Evolutionary conservation across 1,284 basidiomycete genomes (phyloP).

Genomic region (Rhodotorula sp.): DNA sequence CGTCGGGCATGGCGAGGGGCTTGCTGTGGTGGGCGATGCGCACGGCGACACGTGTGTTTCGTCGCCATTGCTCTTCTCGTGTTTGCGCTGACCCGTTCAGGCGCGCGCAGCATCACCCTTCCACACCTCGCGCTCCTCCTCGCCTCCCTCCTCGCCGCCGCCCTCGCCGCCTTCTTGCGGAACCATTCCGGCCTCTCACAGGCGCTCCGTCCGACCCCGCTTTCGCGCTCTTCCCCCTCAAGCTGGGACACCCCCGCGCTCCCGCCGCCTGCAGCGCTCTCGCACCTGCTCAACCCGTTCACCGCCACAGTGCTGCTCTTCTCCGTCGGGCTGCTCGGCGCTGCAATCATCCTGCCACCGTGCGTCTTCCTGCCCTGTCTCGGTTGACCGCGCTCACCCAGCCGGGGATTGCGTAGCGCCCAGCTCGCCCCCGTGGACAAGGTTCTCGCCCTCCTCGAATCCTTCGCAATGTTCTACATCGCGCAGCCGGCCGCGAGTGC

Average conservation of each 20-base stretch:
- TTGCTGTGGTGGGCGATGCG: neutral
- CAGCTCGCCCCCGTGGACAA: conserved; percentile 63
- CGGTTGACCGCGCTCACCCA: neutral
- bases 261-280: neutral
- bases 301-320: conserved; percentile 53
- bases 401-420: conserved; percentile 39
- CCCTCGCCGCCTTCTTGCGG: conserved; percentile 17
- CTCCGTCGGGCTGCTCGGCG: conserved; percentile 32
- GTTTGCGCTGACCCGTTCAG: too few species aligned
- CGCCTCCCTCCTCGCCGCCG: conserved; percentile 48
- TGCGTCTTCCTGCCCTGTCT: neutral
- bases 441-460: conserved; percentile 69
- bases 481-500: conserved; percentile 76
- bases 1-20: conserved; percentile 42
- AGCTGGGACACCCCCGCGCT: neutral
- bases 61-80: conserved; percentile 41
- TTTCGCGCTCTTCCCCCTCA: conserved; percentile 24
- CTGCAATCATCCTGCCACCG: neutral
- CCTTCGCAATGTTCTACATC: conserved; percentile 72
- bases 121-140: conserved; percentile 70
- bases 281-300: conserved; percentile 55
- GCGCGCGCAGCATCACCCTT: conserved; percentile 53
- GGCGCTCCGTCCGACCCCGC: conserved; percentile 29
- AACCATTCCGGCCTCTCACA: conserved; percentile 22
- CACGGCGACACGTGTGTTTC: neutral